Percentiles rank a stretch among this genome's conserved stretches.
phyloP scores from a whole-genome alignment of 2,329 filamentous ascomycete species.

The Pyricularia pennisetigena region DNA sequence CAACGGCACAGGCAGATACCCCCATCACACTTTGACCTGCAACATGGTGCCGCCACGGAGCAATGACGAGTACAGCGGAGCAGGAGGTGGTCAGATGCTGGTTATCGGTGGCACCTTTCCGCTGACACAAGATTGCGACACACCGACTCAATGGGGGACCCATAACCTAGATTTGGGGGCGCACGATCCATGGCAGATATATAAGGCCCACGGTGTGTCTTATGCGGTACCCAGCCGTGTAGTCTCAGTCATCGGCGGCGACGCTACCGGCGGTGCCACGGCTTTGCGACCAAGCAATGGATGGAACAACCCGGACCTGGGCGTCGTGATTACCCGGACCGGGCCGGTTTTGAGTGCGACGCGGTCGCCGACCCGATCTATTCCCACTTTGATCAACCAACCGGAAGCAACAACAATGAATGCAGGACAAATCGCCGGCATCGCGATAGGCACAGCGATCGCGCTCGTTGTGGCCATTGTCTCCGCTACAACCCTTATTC shows the following conservation, averaged over 20 bases:
- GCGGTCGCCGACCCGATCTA: conserved; percentile 39
- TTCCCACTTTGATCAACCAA: conserved; percentile 11
- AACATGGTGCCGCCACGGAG: conserved; percentile 33
- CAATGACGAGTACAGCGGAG: not conserved
- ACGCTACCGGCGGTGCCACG: conserved; percentile 41
- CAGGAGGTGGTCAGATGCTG: conserved; percentile 46
- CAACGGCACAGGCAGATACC: conserved; percentile 27
- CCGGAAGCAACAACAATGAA: conserved; percentile 12
- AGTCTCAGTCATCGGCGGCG: conserved; percentile 38
- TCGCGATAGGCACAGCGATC: conserved; percentile 27
- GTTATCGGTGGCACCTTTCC: conserved; percentile 53
- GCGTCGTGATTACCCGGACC: conserved; percentile 40
- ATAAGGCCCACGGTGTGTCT: conserved; percentile 33
- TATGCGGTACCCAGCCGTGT: conserved; percentile 46
- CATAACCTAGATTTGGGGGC: conserved; percentile 43
- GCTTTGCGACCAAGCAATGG: conserved; percentile 34
- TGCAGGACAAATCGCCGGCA: conserved; percentile 32
- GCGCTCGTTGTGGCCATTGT: conserved; percentile 17
- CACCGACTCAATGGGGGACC: conserved; percentile 39
- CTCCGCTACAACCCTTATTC: not conserved
- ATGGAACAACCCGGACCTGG: conserved; percentile 41
- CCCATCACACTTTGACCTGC: conserved; percentile 47
- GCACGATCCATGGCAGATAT: conserved; percentile 45
- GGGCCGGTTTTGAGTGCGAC: conserved; percentile 24
- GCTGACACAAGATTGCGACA: conserved; percentile 37